Percentiles rank a stretch among this genome's conserved stretches.
These are phyloP conservation scores for Trypanosomatidae sp. DNA, from an alignment of 208 protist species.

Conservation along the genomic window DNA sequence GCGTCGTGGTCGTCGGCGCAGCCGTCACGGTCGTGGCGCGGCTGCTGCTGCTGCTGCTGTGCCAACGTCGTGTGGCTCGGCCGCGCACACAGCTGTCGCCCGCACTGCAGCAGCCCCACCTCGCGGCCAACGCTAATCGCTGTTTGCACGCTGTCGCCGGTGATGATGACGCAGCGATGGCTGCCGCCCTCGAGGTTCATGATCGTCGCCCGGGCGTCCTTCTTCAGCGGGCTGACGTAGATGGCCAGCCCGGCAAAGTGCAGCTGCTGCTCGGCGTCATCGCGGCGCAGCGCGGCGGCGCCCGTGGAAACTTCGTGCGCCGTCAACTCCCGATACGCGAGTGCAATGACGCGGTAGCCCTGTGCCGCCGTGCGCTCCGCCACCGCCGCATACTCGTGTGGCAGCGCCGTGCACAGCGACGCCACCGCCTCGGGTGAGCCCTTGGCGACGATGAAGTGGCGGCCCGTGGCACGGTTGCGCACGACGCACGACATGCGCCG, in stretches of 20 bases:
- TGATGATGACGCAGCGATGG: slow-evolving; percentile 94
- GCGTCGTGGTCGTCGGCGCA: too few species aligned
- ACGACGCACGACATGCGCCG: slow-evolving; percentile 94
- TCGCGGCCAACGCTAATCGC: slow-evolving; percentile 93
- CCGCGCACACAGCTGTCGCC: slow-evolving; percentile 51
- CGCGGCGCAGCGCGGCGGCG: slow-evolving; percentile 46
- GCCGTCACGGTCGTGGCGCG: too few species aligned
- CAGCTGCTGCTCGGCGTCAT: slow-evolving; percentile 85
- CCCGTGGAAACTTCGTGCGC: slow-evolving; percentile 26
- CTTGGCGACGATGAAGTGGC: slow-evolving; percentile 84
- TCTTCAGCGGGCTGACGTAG: slow-evolving; percentile 92
- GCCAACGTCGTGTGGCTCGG: too few species aligned
- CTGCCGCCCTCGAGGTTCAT: slow-evolving; percentile 59
- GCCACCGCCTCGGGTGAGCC: slow-evolving; percentile 94
- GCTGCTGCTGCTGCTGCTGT: too few species aligned
- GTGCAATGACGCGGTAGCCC: slow-evolving; percentile 95
- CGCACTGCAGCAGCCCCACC: slow-evolving; percentile 68
- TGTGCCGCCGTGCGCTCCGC: slow-evolving; percentile 70
- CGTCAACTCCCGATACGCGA: slow-evolving; percentile 83
- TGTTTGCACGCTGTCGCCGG: slow-evolving; percentile 96
- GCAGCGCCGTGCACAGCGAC: slow-evolving; percentile 66
- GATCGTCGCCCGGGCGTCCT: slow-evolving; percentile 83
- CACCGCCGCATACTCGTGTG: slow-evolving; percentile 67
- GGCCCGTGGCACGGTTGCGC: slow-evolving; percentile 11
- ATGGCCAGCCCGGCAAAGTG: slow-evolving; percentile 95